Conservation (phyloP, 345 rosid genomes). For the Lepidium aucheri region DNA sequence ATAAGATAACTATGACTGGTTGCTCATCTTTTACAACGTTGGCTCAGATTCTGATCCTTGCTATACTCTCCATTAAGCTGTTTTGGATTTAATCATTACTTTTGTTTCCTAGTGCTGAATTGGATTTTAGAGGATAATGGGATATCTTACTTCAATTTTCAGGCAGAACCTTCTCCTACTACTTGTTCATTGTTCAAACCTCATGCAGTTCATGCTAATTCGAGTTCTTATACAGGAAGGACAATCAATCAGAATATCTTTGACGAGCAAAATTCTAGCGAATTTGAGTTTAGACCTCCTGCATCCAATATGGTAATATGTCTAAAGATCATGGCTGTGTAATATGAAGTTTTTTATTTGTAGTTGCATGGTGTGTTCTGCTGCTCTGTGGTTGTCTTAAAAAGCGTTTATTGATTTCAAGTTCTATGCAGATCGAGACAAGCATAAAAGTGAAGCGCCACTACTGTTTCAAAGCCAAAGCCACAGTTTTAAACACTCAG, state of each 20-base stretch:
- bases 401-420: constrained; percentile 44
- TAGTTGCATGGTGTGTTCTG: too few species aligned
- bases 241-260: constrained; percentile 31
- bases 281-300: constrained; percentile 76
- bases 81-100: too few species aligned
- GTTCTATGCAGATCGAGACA: constrained; percentile 56
- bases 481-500: constrained; percentile 37
- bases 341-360: background rate
- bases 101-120: background rate
- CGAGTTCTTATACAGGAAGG: constrained; percentile 30
- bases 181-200: constrained; percentile 69
- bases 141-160: background rate
- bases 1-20: too few species aligned
- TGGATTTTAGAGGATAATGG: background rate
- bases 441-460: constrained; percentile 10
- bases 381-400: constrained; percentile 25
- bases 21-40: too few species aligned
- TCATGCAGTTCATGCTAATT: constrained; percentile 36
- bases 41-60: too few species aligned
- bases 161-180: too few species aligned
- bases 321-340: background rate
- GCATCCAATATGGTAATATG: constrained; percentile 55
- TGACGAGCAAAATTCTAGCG: constrained; percentile 40
- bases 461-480: constrained; percentile 38
- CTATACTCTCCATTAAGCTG: too few species aligned